A percentile compares a stretch with the other conserved stretches of the same genome.
Conservation (phyloP, 169 alveolate genomes). For the Eimeria maxima region DNA sequence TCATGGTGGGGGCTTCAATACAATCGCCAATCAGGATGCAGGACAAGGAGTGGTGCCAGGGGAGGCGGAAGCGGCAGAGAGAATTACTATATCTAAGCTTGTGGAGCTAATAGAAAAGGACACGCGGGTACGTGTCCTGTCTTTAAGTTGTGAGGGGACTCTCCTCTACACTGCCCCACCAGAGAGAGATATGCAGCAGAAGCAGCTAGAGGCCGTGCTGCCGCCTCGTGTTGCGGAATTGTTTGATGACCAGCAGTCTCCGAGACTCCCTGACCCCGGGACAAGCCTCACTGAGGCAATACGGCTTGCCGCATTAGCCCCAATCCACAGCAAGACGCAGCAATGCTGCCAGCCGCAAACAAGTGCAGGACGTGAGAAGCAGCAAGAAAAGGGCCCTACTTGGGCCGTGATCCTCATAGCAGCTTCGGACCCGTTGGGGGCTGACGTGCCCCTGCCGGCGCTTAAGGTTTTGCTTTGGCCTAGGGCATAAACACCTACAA, state of each 20-base stretch:
- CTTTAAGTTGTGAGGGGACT: constrained; percentile 73
- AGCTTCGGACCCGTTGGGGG: constrained; percentile 27
- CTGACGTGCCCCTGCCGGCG: constrained; percentile 19
- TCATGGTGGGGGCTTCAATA: neutral
- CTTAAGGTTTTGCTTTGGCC: constrained; percentile 4
- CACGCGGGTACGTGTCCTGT: constrained; percentile 1
- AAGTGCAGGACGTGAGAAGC: neutral
- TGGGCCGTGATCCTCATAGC: constrained; percentile 50
- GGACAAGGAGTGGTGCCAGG: constrained; percentile 35
- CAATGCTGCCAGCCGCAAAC: neutral
- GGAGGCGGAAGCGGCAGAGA: constrained; percentile 65
- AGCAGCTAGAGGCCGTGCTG: neutral
- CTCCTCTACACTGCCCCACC: constrained; percentile 39
- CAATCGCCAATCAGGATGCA: neutral
- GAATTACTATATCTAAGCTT: constrained; percentile 37
- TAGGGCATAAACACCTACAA: neutral
- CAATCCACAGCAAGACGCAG: neutral
- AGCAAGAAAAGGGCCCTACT: constrained; percentile 4
- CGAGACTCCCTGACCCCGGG: neutral
- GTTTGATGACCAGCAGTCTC: neutral
- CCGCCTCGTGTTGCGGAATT: constrained; percentile 1
- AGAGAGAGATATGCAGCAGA: neutral
- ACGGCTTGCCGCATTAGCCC: neutral
- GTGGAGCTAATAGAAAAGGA: constrained; percentile 59
- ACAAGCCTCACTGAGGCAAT: constrained; percentile 37